A percentile compares a stretch with the other conserved stretches of the same genome.
Conservation (phyloP, 805 yeast species). For the Saccharomyces eubayanus region DNA sequence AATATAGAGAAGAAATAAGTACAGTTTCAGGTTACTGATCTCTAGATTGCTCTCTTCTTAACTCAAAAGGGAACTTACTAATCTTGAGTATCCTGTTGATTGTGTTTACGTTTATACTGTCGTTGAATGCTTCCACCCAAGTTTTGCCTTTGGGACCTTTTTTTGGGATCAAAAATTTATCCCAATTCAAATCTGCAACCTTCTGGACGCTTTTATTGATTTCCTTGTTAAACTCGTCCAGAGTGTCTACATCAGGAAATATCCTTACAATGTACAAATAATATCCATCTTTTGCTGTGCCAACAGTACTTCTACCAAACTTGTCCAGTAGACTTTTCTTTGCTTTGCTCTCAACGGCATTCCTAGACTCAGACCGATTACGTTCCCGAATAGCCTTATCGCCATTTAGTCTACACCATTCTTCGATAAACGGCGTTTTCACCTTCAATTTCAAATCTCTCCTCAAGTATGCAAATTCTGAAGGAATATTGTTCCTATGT, state of each 20-base stretch:
- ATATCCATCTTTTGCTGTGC: slow-evolving; percentile 28
- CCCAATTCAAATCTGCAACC: slow-evolving; percentile 20
- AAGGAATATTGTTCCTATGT: slow-evolving; percentile 10
- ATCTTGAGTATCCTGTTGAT: not conserved
- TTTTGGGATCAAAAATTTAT: slow-evolving; percentile 9
- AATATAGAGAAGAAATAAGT: not conserved
- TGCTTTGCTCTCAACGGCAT: not conserved
- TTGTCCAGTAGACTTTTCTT: not conserved
- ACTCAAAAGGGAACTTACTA: slow-evolving; percentile 7
- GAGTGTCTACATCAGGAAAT: slow-evolving; percentile 16
- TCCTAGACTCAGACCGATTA: not conserved
- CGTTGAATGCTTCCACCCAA: slow-evolving; percentile 20
- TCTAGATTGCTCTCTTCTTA: not conserved
- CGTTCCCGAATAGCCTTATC: slow-evolving; percentile 12
- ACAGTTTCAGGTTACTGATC: not conserved
- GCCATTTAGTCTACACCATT: slow-evolving; percentile 21
- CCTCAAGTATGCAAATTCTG: slow-evolving; percentile 22
- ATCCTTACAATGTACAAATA: slow-evolving; percentile 19
- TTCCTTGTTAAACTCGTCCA: slow-evolving; percentile 9
- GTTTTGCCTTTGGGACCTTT: slow-evolving; percentile 2
- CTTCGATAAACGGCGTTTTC: slow-evolving; percentile 13
- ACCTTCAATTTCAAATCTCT: slow-evolving; percentile 12
- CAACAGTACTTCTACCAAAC: slow-evolving; percentile 10
- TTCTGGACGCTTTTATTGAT: slow-evolving; percentile 12
- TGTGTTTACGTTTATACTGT: slow-evolving; percentile 3